phyloP scores from a whole-genome alignment of 768 basidiomycete genomes.

The Mrakia blollopis region DNA sequence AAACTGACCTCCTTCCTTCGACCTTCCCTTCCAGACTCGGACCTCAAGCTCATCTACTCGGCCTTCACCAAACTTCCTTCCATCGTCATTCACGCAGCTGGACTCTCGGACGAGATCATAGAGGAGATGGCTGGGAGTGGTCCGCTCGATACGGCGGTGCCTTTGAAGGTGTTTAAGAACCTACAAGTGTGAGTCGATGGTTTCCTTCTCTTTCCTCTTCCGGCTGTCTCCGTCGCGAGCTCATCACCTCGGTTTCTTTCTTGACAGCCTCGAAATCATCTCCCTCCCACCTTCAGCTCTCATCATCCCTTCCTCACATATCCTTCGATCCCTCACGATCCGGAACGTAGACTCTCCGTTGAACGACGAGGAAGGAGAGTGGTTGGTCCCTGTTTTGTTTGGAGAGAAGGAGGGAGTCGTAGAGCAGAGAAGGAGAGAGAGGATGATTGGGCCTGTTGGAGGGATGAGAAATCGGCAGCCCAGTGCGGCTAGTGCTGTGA shows the following conservation, averaged over 20 bases:
- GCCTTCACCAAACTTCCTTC: slow-evolving; percentile 86
- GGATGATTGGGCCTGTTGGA: not conserved
- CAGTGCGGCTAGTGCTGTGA: slow-evolving; percentile 14
- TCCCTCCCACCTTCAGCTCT: slow-evolving; percentile 24
- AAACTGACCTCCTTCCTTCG: slow-evolving; percentile 47
- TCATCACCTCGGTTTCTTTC: not conserved
- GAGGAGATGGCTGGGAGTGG: slow-evolving; percentile 30
- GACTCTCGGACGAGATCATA: slow-evolving; percentile 18
- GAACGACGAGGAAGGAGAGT: slow-evolving; percentile 24
- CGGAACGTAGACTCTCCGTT: slow-evolving; percentile 25
- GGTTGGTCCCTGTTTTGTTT: slow-evolving; percentile 29
- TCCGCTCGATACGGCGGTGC: slow-evolving; percentile 68
- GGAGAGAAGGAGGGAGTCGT: not conserved
- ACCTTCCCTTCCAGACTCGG: slow-evolving; percentile 65
- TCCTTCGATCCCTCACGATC: slow-evolving; percentile 26
- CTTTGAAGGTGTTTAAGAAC: slow-evolving; percentile 79
- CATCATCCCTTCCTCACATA: slow-evolving; percentile 27
- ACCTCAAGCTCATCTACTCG: slow-evolving; percentile 82
- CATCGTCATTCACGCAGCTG: slow-evolving; percentile 52
- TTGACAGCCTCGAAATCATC: slow-evolving; percentile 24
- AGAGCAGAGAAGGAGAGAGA: not conserved
- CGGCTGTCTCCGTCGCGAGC: not conserved
- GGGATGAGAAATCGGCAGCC: slow-evolving; percentile 1
- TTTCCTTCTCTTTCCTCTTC: not conserved
- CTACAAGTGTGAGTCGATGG: slow-evolving; percentile 48